Percentiles rank a stretch among this genome's conserved stretches.
Evolutionary conservation across 1,284 basidiomycete genomes (phyloP).

Genomic region (Gymnopus androsaceus): DNA sequence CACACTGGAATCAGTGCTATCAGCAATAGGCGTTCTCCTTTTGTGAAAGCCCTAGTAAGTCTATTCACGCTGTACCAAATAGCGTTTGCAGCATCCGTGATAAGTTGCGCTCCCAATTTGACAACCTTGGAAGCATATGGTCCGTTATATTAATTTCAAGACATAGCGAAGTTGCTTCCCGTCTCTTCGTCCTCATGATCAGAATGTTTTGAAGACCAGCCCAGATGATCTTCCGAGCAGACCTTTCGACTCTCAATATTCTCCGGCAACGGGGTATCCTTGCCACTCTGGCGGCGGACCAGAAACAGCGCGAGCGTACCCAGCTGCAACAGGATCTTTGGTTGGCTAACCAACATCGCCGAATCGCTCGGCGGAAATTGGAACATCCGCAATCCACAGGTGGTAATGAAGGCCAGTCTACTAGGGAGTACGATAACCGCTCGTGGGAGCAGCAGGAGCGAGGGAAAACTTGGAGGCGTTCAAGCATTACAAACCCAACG

Average conservation of each 20-base stretch:
- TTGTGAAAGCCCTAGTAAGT: no score
- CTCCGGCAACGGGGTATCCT: constrained; percentile 93
- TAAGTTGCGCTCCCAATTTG: no score
- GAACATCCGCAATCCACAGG: constrained; percentile 77
- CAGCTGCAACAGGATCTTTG: constrained; percentile 89
- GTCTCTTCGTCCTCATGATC: no score
- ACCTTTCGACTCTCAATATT: constrained; percentile 84
- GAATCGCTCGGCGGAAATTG: constrained; percentile 77
- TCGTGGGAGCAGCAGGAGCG: constrained; percentile 90
- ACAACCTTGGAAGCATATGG: no score
- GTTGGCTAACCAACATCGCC: constrained; percentile 82
- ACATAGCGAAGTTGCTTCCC: no score
- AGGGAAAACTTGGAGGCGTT: constrained; percentile 82
- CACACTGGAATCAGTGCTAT: no score
- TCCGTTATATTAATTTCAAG: no score
- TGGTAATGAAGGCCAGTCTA: constrained; percentile 89
- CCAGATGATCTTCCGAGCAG: constrained; percentile 72
- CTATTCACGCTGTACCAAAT: no score
- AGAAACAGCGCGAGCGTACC: constrained; percentile 76
- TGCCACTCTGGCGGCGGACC: constrained; percentile 66
- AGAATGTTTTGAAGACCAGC: no score
- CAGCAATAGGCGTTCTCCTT: no score
- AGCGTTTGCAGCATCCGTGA: no score
- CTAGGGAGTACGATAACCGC: constrained; percentile 93
- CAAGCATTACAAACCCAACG: constrained; percentile 94